Conservation (phyloP, 2,329 filamentous ascomycete species). For the Lomentospora prolificans region DNA sequence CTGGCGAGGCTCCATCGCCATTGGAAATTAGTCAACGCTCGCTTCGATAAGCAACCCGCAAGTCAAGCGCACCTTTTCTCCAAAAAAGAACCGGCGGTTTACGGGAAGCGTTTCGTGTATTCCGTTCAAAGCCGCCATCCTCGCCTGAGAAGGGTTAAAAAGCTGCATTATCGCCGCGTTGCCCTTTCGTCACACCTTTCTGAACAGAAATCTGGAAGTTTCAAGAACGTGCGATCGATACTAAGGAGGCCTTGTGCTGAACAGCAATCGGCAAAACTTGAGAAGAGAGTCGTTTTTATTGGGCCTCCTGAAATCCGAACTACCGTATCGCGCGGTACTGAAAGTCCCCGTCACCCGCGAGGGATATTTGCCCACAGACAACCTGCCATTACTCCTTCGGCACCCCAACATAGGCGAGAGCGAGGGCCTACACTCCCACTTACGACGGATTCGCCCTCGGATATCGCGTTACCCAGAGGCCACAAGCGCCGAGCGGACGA, state of each 20-base stretch:
- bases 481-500: background rate
- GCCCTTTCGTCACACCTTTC: background rate
- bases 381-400: too few relatives aligned
- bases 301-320: background rate
- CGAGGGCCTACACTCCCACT: too few relatives aligned
- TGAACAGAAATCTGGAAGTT: background rate
- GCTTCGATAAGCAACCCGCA: background rate
- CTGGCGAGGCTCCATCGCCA: background rate
- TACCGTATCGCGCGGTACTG: too few relatives aligned
- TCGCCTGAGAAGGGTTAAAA: background rate
- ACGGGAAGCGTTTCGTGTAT: background rate
- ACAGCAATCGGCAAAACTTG: background rate
- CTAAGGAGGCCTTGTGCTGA: background rate
- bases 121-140: background rate
- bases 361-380: too few relatives aligned
- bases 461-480: background rate
- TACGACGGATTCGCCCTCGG: too few relatives aligned
- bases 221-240: background rate
- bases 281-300: background rate
- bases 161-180: background rate
- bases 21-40: background rate
- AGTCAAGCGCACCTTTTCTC: background rate
- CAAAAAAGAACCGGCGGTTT: background rate
- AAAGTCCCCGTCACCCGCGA: too few relatives aligned
- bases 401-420: too few relatives aligned